phyloP scores from a whole-genome alignment of 768 basidiomycete genomes.

The Psilocybe tampanensis region DNA sequence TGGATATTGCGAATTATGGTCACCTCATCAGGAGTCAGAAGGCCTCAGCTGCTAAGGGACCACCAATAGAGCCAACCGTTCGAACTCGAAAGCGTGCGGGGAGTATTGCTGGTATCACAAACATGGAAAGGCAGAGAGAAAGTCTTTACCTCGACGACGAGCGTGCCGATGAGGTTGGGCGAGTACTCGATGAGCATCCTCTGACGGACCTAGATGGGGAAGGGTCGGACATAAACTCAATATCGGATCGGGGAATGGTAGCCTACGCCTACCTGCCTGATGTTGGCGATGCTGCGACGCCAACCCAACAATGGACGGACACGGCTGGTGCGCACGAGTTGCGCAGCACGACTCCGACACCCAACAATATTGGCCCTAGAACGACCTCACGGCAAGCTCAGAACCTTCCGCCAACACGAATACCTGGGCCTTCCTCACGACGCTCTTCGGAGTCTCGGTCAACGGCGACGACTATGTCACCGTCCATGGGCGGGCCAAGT shows the following conservation, averaged over 20 bases:
- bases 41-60: constrained; percentile 23
- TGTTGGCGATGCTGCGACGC: constrained; percentile 23
- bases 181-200: constrained; percentile 76
- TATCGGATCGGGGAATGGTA: constrained; percentile 25
- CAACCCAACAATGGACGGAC: constrained; percentile 18
- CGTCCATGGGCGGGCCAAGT: constrained; percentile 19
- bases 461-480: constrained; percentile 41
- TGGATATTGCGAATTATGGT: constrained; percentile 86
- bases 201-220: constrained; percentile 75
- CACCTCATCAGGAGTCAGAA: constrained; percentile 50
- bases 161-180: constrained; percentile 41
- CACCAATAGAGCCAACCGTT: constrained; percentile 21
- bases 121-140: constrained; percentile 55
- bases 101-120: constrained; percentile 59
- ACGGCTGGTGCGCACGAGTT: constrained; percentile 27
- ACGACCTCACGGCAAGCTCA: constrained; percentile 33
- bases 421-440: constrained; percentile 43
- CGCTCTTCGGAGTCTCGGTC: constrained; percentile 50
- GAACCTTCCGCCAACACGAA: constrained; percentile 37
- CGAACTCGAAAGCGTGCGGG: constrained; percentile 62
- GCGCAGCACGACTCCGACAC: constrained; percentile 47
- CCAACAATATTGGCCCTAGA: constrained; percentile 26
- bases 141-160: constrained; percentile 75
- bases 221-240: constrained; percentile 42
- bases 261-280: constrained; percentile 29